Base-by-base conservation (phyloP, 73 alveolate genomes). In the Stentor roeselii region DNA sequence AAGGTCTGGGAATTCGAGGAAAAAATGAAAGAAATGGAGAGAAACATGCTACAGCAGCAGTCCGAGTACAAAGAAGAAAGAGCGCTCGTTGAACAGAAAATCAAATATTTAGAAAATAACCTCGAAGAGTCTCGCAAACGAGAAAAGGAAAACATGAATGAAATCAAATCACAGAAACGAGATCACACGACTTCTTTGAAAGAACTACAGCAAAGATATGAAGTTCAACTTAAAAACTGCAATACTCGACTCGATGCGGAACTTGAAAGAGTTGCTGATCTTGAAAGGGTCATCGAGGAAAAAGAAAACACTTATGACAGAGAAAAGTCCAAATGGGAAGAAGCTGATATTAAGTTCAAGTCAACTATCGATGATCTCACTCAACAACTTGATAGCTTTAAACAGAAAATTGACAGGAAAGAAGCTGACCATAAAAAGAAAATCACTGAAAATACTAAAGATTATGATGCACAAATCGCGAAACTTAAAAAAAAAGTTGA, bases 71-170 rank as follows among this genome's bases (percentile, higher is more conserved):
- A 95, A 59, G 94, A 94, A 86, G 97, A 95, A 82, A 88, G 89
- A 75, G 99, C 99, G 1, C 87, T 95, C 32, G 85, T 94, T 11
- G 87, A 92, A 32, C 88, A 94, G 86, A 95, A 93, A 78, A 84
- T 88, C 50, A 87, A 86, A 27, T 94, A 90, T 84, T 91, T 90
- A 82, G 95, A 91, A 50, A 90, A 90, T 30, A 39, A 67, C 42
- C 75, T 78, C 21, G 89, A 78, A 87, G 94, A 88, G 59, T 32
- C 80, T 36, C 50, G 82, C 42, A 75, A 61, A 11, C 84, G 86
- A 58, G 92, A 86, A 41, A 59, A 60, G 37, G 91, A 84, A 15
- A 39, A 84, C 37, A 42, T 75, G 59, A 88, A 78, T 60, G 92
- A 86, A 32, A 76, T 88, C n/a, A 86, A 86, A 15, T 76, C 76